A percentile compares a stretch with the other conserved stretches of the same genome.
Conservation (phyloP, 768 basidiomycete genomes). For the Boletus huronensis region DNA sequence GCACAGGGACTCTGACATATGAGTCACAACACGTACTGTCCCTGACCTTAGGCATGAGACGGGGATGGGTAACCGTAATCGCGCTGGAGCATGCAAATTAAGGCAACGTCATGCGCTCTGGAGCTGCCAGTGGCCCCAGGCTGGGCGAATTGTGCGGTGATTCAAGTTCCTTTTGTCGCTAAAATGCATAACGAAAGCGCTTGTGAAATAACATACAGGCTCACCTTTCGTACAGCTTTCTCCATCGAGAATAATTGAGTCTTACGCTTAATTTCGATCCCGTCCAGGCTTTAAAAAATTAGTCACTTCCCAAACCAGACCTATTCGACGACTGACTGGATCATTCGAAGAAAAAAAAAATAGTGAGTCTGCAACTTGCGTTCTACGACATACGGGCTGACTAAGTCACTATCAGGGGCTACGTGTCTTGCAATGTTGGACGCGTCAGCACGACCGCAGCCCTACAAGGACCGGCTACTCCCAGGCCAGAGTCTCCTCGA, state of each 20-base stretch:
- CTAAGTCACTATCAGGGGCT: constrained; percentile 12
- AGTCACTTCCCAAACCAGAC: no score
- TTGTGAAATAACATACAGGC: not conserved
- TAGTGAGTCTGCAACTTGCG: no score
- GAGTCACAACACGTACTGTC: not conserved
- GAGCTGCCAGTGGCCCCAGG: not conserved
- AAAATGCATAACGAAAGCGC: not conserved
- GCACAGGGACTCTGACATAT: not conserved
- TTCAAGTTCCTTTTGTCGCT: not conserved
- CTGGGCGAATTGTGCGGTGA: not conserved
- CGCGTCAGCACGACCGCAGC: constrained; percentile 9
- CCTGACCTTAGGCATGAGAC: not conserved
- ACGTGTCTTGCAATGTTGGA: not conserved
- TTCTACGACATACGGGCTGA: constrained; percentile 1
- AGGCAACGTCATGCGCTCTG: not conserved
- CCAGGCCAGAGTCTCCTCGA: not conserved
- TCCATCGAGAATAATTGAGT: not conserved
- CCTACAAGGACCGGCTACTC: not conserved
- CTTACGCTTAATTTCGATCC: not conserved
- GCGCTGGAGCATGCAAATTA: constrained; percentile 1
- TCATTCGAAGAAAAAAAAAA: no score
- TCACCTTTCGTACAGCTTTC: not conserved
- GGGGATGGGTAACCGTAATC: not conserved
- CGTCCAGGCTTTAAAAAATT: not conserved
- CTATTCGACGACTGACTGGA: no score